These are phyloP conservation scores for Haplographium delicatum DNA, from an alignment of 495 filamentous ascomycete species.

Conservation along the genomic window DNA sequence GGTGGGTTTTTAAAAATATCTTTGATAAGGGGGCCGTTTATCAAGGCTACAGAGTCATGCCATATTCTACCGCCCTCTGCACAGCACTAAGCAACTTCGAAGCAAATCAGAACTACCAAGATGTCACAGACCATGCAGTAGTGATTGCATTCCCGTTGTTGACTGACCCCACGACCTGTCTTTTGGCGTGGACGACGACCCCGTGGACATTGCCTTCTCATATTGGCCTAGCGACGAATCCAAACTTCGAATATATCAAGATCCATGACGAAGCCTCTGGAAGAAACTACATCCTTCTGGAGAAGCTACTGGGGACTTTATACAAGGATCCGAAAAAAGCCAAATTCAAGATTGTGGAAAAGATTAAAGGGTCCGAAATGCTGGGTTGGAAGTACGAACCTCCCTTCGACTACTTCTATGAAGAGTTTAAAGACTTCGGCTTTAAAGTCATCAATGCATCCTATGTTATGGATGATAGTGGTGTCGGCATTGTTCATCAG, in stretches of 20 bases:
- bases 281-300: slow-evolving; percentile 83
- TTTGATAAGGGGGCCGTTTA: slow-evolving; percentile 88
- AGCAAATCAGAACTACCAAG: slow-evolving; percentile 90
- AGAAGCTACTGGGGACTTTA: slow-evolving; percentile 75
- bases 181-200: slow-evolving; percentile 92
- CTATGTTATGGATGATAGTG: slow-evolving; percentile 89
- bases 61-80: slow-evolving; percentile 85
- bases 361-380: slow-evolving; percentile 82
- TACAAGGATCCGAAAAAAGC: slow-evolving; percentile 99
- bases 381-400: slow-evolving; percentile 89
- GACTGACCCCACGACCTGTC: slow-evolving; percentile 64
- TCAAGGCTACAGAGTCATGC: slow-evolving; percentile 86
- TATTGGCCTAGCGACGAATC: slow-evolving; percentile 72
- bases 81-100: slow-evolving; percentile 94
- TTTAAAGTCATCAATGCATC: slow-evolving; percentile 82
- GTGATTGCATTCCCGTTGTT: slow-evolving; percentile 84
- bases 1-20: slow-evolving; percentile 95
- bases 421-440: slow-evolving; percentile 83
- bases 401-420: slow-evolving; percentile 88
- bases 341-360: slow-evolving; percentile 82
- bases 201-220: slow-evolving; percentile 95
- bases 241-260: slow-evolving; percentile 91
- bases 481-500: slow-evolving; percentile 95
- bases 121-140: slow-evolving; percentile 87
- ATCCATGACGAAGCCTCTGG: slow-evolving; percentile 76